Evolutionary conservation across 2,329 filamentous ascomycete species (phyloP), one percentile per base, ranked within the genome.

Genomic region (Amesomyces nigricolor): DNA sequence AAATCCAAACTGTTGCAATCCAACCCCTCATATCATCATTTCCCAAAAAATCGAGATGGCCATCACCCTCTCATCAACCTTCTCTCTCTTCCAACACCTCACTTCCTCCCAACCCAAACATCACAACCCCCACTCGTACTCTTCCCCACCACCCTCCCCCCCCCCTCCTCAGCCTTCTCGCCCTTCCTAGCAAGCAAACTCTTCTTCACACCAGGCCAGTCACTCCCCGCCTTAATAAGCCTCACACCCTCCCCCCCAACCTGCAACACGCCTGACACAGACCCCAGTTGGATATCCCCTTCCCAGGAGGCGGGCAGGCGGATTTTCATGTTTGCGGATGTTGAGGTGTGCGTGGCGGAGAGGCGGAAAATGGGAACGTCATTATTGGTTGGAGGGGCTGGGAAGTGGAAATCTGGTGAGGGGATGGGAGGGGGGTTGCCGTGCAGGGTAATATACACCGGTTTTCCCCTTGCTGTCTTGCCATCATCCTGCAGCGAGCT

Each of bases 301-400:
- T 75, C 73, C 80, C 79, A 82, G 2, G 72, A 67, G 19, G 62
- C 63, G 0, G 80, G 79, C 60, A 79, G 81, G 14, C 49, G 58
- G 19, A 81, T 66, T 13, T 61, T 63, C 47, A 80, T 61, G 32
- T 63, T 47, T 6, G 77, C 78, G 52, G 75, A 77, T 9, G 77
- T 71, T 40, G 74, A 73, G 19, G 57, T 66, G 66, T 82, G 79
- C 5, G 66, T 81, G 78, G 6, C 62, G 59, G 2, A 73, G 71
- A 37, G 66, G 61, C 4, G 82, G 32, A 35, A 35, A 7, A 13
- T 9, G 32, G 32, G 32, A 3, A 66, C 30, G 40, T 43, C n/a
- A 16, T 7, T 43, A 2, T 7, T 16, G 40, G 2, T 8, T 43
- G 40, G 40, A 22, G 40, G 11, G 40, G 40, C 1, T n/a, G 40